A percentile compares a stretch with the other conserved stretches of the same genome.
Conservation (phyloP, 2,329 filamentous ascomycete species). For the Fusarium veterinarium region DNA sequence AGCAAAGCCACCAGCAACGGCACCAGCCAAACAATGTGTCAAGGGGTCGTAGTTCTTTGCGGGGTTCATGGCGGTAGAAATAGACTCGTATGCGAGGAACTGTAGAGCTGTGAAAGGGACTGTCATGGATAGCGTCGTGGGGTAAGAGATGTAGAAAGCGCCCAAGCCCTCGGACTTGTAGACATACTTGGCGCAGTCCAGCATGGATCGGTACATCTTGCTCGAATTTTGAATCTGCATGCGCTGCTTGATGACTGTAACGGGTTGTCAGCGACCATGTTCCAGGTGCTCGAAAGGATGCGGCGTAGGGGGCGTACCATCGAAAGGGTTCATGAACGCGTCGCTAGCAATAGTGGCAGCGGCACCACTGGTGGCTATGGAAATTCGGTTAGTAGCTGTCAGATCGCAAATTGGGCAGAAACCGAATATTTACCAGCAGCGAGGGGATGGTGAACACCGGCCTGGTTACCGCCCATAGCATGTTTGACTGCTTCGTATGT, state of each 20-base stretch:
- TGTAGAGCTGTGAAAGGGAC: conserved; percentile 97
- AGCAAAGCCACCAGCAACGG: conserved; percentile 90
- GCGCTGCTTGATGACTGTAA: conserved; percentile 94
- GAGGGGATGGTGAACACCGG: conserved; percentile 88
- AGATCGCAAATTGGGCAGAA: neutral
- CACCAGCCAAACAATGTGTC: conserved; percentile 93
- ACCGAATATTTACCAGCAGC: conserved; percentile 77
- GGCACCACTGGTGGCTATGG: conserved; percentile 86
- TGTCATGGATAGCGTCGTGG: conserved; percentile 97
- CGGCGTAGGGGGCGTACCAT: conserved; percentile 73
- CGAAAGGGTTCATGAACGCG: conserved; percentile 99
- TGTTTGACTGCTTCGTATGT: conserved; percentile 99
- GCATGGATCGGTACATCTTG: conserved; percentile 83
- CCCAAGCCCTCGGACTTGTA: conserved; percentile 88
- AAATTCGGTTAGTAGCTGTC: conserved; percentile 18
- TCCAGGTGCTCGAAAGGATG: neutral
- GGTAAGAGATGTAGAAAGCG: conserved; percentile 98
- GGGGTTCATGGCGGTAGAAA: conserved; percentile 94
- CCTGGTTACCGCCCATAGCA: conserved; percentile 90
- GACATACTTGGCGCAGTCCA: conserved; percentile 87
- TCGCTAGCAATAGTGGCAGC: conserved; percentile 97
- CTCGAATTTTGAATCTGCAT: conserved; percentile 99
- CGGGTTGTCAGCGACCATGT: conserved; percentile 3
- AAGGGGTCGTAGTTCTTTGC: conserved; percentile 87
- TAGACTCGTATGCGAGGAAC: conserved; percentile 96